A percentile compares a stretch with the other conserved stretches of the same genome.
Evolutionary conservation across 768 basidiomycete species (phyloP).

Genomic region (Tylopilus sp.): DNA sequence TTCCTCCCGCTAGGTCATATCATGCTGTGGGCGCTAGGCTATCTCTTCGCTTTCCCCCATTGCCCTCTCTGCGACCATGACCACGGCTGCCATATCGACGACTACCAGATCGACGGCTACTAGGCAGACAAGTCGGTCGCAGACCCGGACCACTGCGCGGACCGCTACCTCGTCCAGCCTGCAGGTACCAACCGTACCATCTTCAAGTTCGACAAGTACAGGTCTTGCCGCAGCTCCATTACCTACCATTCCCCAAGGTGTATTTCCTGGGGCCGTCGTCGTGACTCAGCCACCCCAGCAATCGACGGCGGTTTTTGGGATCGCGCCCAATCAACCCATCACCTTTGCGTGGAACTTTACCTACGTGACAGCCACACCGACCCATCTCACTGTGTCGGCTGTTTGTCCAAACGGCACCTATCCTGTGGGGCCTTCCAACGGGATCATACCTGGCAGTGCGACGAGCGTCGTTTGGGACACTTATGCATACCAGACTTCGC

Average conservation of each 20-base stretch:
- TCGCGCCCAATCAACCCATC: constrained; percentile 66
- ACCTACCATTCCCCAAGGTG: constrained; percentile 45
- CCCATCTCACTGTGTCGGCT: constrained; percentile 55
- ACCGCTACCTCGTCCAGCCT: no score
- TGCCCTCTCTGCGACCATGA: no score
- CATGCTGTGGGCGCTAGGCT: no score
- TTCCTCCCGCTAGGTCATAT: no score
- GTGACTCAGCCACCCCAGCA: constrained; percentile 82
- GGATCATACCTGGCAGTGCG: constrained; percentile 47
- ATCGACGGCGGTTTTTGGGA: constrained; percentile 84
- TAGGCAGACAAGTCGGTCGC: no score
- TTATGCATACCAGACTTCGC: constrained; percentile 45
- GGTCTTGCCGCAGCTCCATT: constrained; percentile 5
- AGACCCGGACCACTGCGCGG: no score
- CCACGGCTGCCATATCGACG: no score
- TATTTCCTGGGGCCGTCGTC: constrained; percentile 61
- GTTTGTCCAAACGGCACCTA: constrained; percentile 67
- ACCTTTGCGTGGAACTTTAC: constrained; percentile 94
- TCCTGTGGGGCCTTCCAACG: constrained; percentile 54
- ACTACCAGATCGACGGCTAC: no score
- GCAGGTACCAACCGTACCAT: no score
- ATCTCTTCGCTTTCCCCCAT: no score
- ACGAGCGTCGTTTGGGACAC: constrained; percentile 57
- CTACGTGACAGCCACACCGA: constrained; percentile 62
- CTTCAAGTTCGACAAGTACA: constrained; percentile 9